phyloP scores from a whole-genome alignment of 1,284 basidiomycete genomes.

The Cryptococcus amylolentus region DNA sequence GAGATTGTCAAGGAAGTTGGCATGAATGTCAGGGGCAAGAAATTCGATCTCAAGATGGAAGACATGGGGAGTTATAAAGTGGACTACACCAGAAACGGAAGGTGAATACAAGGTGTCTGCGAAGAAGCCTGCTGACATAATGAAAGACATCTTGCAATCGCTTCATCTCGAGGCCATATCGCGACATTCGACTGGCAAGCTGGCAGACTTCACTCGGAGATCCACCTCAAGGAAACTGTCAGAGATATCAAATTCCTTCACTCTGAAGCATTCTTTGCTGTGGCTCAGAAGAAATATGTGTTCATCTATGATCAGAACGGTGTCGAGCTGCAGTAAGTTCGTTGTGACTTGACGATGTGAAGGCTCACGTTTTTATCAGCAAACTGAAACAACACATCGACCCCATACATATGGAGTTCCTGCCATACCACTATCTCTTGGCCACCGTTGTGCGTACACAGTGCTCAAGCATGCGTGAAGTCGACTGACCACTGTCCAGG shows the following conservation, averaged over 20 bases:
- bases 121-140: not conserved
- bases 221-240: constrained; percentile 81
- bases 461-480: constrained; percentile 53
- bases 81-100: constrained; percentile 85
- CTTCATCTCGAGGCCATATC: constrained; percentile 79
- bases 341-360: not conserved
- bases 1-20: constrained; percentile 72
- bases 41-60: constrained; percentile 76
- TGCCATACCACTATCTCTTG: constrained; percentile 94
- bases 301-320: constrained; percentile 96
- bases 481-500: constrained; percentile 53
- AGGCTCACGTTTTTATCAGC: constrained; percentile 31
- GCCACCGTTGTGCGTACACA: constrained; percentile 57
- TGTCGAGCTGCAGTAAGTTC: constrained; percentile 73
- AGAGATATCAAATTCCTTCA: constrained; percentile 94
- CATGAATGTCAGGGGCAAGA: constrained; percentile 66
- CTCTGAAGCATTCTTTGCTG: constrained; percentile 87
- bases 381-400: constrained; percentile 69
- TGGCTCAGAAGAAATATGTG: constrained; percentile 93
- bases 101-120: constrained; percentile 54
- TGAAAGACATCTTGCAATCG: constrained; percentile 74
- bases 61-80: constrained; percentile 65
- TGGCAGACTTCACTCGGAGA: constrained; percentile 78
- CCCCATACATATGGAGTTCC: constrained; percentile 83
- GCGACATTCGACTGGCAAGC: constrained; percentile 94